Evolutionary conservation across 2,329 filamentous ascomycete species (phyloP).

Genomic region (Didymella arachidicola): DNA sequence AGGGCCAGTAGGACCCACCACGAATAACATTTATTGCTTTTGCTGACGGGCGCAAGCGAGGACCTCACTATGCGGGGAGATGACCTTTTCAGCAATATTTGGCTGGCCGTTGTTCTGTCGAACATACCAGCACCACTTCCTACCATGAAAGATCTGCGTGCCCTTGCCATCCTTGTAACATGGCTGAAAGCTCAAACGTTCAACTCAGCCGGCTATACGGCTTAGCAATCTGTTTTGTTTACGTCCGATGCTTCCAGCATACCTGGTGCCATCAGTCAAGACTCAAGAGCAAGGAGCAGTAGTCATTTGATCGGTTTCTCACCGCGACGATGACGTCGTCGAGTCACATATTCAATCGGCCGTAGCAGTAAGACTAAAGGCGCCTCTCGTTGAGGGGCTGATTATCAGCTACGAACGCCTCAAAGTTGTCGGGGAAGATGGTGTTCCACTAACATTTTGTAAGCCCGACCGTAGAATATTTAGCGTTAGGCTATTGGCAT

Average conservation of each 20-base stretch:
- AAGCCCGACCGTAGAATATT: constrained; percentile 38
- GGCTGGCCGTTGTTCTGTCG: constrained; percentile 37
- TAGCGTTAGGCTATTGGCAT: constrained; percentile 43
- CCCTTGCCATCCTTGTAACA: constrained; percentile 37
- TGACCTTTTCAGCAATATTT: constrained; percentile 41
- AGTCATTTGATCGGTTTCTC: constrained; percentile 12
- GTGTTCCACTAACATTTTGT: constrained; percentile 35
- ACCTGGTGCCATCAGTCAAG: constrained; percentile 2
- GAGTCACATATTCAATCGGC: constrained; percentile 31
- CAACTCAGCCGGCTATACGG: constrained; percentile 23
- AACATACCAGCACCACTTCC: constrained; percentile 32
- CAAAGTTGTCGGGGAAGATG: constrained; percentile 31
- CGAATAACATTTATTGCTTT: constrained; percentile 28
- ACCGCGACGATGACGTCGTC: constrained; percentile 22
- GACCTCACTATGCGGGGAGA: constrained; percentile 38
- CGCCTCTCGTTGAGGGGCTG: constrained; percentile 39
- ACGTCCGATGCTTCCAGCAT: constrained; percentile 12
- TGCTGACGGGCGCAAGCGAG: constrained; percentile 39
- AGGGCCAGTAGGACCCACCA: constrained; percentile 18
- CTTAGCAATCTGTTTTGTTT: constrained; percentile 4
- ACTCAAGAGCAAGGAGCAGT: not conserved
- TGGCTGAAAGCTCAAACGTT: constrained; percentile 45
- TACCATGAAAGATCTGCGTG: constrained; percentile 42
- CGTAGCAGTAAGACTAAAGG: constrained; percentile 29
- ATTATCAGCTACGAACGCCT: constrained; percentile 36